Evolutionary conservation across 306 rosid genomes (phyloP), one percentile per base, ranked within the genome.

Genomic region (Vigna mungo): DNA sequence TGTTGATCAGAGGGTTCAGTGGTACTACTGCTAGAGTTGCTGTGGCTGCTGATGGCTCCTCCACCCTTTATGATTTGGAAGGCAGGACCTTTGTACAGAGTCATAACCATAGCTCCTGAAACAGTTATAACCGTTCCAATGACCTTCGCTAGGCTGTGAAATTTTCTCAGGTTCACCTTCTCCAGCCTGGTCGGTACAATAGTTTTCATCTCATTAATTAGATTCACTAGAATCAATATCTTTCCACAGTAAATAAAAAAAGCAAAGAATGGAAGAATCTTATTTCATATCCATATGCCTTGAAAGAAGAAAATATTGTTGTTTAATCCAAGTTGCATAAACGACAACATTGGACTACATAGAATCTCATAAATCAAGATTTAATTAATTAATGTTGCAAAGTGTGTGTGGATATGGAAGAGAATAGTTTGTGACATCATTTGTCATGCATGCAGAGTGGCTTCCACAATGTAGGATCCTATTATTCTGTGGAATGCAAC

Each of bases 101-200:
- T 92, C 99, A 96, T 96, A 63, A 88, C 89, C 99, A 92, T 96
- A 36, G 99, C 99, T 84, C 98, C 99, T 9, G 87, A 79, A 27
- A 96, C 90, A 11, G 99, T 91, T 17, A 92, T 80, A 53, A 68
- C 85, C 0, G 99, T 96, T 71, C 99, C 99, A 32, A 79, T 79
- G 1, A 96, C 96, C 89, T 96, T 96, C 4, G 98, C 98, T 1
- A 88, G 6, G 80, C 99, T 96, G 2, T 80, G 90, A 1, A 92
- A 39, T 76, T 92, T 88, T 87, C 53, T 87, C 13, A 84, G 75
- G 55, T 96, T 92, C 16, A 96, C 89, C 6, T 70, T 86, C 88
- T 96, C 99, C 69, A 96, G 83, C 94, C 99, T 96, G 80, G 2
- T 64, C 9, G 49, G 20, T 27, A 41, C 13, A 80, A 17, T 6